Evolutionary conservation across 345 rosid genomes (phyloP), one percentile per base, ranked within the genome.

Genomic region (Angophora floribunda): DNA sequence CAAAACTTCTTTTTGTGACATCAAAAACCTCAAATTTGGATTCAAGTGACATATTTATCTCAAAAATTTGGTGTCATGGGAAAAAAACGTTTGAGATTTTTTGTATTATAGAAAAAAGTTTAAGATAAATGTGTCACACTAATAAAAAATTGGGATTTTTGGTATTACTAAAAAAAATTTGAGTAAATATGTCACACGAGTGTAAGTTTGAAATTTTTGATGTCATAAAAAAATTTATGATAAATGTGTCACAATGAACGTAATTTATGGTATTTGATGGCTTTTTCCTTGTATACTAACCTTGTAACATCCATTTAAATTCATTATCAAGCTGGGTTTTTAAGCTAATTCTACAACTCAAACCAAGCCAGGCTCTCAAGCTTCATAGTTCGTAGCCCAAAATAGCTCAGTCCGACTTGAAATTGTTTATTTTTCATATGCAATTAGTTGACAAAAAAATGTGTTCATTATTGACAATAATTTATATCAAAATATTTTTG

Each of bases 221-320:
- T 55, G 6, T 22, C 0, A 55, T 12, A 22, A 55, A 0, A 55
- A 55, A 0, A 7, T 55, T 55, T 28, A 22, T 0, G 28, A 0
- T 55, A 55, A 55, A 55, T 9, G 21, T 22, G 9, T 55, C 12
- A 55, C 5, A 55, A 3, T 55, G 1, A 5, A 0, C 28, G 9
- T 55, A 55, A 6, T 55, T 55, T 0, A 22, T 0, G 0, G 2
- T 55, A 1, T 22, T 22, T 55, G 22, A 2, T 22, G 61, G 26
- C 28, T 55, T 55, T 55, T 55, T 1, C 61, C 1, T 12, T 9
- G 21, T 55, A 55, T 55, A 28, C 14, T 59, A 59, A 59, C 0
- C 30, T 59, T 59, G 30, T 28, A 59, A 28, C 30, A 59, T 59
- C 10, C 14, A 28, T 10, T 57, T 10, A 57, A 24, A 57, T 57